A percentile compares a stretch with the other conserved stretches of the same genome.
Evolutionary conservation across 2,329 filamentous ascomycete species (phyloP).

Genomic region (Penicillium sp.): DNA sequence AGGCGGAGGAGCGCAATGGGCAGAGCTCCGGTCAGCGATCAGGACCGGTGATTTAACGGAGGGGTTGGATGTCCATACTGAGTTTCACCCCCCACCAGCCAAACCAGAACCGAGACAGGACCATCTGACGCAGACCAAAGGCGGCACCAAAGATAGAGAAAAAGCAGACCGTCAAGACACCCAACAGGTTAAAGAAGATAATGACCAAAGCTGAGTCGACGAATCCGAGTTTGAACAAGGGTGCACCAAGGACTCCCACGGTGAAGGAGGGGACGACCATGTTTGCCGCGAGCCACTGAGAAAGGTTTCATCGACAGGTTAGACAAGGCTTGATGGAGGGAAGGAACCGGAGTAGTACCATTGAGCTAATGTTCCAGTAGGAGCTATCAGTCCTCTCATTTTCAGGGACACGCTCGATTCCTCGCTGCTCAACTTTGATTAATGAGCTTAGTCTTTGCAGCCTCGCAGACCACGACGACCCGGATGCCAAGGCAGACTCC

Average conservation of each 20-base stretch:
- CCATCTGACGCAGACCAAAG: constrained; percentile 72
- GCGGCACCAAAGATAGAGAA: constrained; percentile 69
- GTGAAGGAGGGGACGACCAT: constrained; percentile 71
- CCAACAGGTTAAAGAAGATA: constrained; percentile 68
- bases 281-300: constrained; percentile 68
- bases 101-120: constrained; percentile 68
- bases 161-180: constrained; percentile 63
- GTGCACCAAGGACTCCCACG: constrained; percentile 63
- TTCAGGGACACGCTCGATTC: constrained; percentile 67
- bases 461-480: constrained; percentile 51
- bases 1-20: not conserved
- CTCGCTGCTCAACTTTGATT: constrained; percentile 64
- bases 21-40: not conserved
- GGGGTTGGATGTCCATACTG: constrained; percentile 39
- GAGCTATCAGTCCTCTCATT: constrained; percentile 61
- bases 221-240: constrained; percentile 64
- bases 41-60: not conserved
- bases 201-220: constrained; percentile 65
- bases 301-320: constrained; percentile 11
- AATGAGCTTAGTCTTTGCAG: constrained; percentile 58
- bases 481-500: constrained; percentile 53
- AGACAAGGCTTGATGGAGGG: constrained; percentile 8
- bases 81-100: constrained; percentile 64
- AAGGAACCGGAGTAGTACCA: constrained; percentile 48
- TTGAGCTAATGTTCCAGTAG: constrained; percentile 61